phyloP scores from a whole-genome alignment of 352 stramenopile species.

The Thalassiosira allenii region DNA sequence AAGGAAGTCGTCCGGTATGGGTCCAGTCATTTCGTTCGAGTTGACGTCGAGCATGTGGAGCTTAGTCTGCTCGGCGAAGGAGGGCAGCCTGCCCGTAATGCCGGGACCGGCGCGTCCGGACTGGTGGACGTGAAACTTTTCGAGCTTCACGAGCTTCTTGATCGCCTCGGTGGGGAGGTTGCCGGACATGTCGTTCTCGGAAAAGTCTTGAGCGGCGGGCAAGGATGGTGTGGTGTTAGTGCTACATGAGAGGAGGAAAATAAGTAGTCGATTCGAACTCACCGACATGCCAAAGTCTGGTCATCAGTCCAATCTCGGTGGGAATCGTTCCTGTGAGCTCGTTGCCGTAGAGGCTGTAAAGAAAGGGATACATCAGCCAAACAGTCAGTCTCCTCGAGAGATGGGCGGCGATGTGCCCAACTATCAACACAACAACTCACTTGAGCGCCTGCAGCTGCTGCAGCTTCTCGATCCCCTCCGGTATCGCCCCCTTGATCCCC shows the following conservation, averaged over 20 bases:
- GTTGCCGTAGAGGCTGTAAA: conserved; percentile 40
- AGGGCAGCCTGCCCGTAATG: conserved; percentile 76
- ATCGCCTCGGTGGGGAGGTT: conserved; percentile 51
- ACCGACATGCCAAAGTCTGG: conserved; percentile 67
- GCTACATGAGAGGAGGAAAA: too few species aligned
- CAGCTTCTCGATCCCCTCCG: conserved; percentile 47
- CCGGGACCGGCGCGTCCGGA: conserved; percentile 45
- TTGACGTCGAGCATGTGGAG: conserved; percentile 81
- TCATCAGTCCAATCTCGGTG: conserved; percentile 60
- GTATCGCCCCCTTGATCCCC: conserved; percentile 59
- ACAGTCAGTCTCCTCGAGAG: neutral
- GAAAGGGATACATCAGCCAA: too few species aligned
- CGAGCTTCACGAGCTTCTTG: conserved; percentile 53
- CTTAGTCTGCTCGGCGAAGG: conserved; percentile 69
- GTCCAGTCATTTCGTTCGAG: conserved; percentile 78
- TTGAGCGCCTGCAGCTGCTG: conserved; percentile 41
- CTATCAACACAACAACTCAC: neutral
- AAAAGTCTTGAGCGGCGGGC: conserved; percentile 43
- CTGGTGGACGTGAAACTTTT: conserved; percentile 71
- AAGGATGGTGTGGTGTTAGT: neutral
- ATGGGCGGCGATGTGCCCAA: neutral
- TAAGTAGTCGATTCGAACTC: too few species aligned
- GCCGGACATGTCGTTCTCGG: conserved; percentile 69
- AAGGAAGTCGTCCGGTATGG: conserved; percentile 79
- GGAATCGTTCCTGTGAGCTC: conserved; percentile 64